Conservation (phyloP, 495 filamentous ascomycete species). For the Talaromyces borbonicus region DNA sequence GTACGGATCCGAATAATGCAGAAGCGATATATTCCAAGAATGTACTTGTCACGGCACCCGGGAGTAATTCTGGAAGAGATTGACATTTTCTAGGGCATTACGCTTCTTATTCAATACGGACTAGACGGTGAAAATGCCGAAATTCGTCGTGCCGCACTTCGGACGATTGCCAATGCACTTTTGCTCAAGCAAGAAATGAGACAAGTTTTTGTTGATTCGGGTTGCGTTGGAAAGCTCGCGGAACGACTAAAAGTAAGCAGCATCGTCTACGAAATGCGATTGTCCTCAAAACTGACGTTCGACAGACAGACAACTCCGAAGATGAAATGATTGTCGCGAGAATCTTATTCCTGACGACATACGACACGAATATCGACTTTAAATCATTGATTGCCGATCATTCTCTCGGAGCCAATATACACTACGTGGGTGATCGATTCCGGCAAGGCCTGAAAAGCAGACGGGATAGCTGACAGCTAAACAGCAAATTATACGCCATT, state of each 20-base stretch:
- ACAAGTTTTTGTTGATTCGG: conserved; percentile 74
- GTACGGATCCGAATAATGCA: conserved; percentile 58
- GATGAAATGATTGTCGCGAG: conserved; percentile 83
- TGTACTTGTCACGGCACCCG: conserved; percentile 27
- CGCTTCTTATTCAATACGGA: conserved; percentile 59
- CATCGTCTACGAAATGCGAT: not conserved
- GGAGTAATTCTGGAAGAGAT: not conserved
- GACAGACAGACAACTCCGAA: conserved; percentile 50
- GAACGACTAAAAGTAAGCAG: conserved; percentile 52
- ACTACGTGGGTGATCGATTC: conserved; percentile 31
- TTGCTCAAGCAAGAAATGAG: conserved; percentile 61
- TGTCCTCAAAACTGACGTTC: not conserved
- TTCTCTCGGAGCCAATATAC: conserved; percentile 59
- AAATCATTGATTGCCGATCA: conserved; percentile 58
- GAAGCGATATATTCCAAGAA: conserved; percentile 72
- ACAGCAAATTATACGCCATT: conserved; percentile 60
- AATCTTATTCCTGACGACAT: conserved; percentile 80
- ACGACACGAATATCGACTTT: conserved; percentile 64
- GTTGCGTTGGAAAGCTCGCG: conserved; percentile 59
- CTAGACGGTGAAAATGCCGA: conserved; percentile 49
- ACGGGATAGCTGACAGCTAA: not conserved
- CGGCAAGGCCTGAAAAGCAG: not conserved
- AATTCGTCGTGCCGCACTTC: conserved; percentile 66
- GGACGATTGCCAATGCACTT: conserved; percentile 81
- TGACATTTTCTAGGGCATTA: conserved; percentile 56